phyloP scores from a whole-genome alignment of 2,329 filamentous ascomycete species.

The Neurospora sp. region DNA sequence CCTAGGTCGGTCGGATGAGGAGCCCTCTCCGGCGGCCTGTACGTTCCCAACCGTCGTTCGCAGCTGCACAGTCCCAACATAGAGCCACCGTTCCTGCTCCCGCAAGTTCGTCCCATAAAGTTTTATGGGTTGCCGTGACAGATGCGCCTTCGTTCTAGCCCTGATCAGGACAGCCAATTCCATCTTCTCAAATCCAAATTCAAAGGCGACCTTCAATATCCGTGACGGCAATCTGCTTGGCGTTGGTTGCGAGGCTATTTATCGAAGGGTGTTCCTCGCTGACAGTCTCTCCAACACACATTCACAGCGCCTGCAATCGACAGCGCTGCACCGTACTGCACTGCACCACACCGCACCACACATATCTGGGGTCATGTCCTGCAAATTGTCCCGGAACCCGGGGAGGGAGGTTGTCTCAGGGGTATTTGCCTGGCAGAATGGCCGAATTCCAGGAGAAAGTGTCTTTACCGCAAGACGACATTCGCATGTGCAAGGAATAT shows the following conservation, averaged over 20 bases:
- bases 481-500: neutral
- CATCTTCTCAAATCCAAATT: neutral
- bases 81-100: neutral
- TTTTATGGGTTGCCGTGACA: neutral
- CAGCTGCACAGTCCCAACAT: neutral
- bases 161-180: neutral
- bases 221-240: neutral
- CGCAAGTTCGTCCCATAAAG: neutral
- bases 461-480: neutral
- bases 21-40: neutral
- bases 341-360: neutral
- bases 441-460: neutral
- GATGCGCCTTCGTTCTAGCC: neutral
- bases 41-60: neutral
- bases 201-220: neutral
- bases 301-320: neutral
- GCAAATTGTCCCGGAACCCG: neutral
- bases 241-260: neutral
- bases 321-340: neutral
- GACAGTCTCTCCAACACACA: neutral
- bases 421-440: neutral
- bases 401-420: neutral
- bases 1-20: neutral
- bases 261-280: neutral
- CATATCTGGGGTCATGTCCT: neutral